Evolutionary conservation across 208 protist genomes (phyloP), one percentile per base, ranked within the genome.

Genomic region (Naegleria lovaniensis): DNA sequence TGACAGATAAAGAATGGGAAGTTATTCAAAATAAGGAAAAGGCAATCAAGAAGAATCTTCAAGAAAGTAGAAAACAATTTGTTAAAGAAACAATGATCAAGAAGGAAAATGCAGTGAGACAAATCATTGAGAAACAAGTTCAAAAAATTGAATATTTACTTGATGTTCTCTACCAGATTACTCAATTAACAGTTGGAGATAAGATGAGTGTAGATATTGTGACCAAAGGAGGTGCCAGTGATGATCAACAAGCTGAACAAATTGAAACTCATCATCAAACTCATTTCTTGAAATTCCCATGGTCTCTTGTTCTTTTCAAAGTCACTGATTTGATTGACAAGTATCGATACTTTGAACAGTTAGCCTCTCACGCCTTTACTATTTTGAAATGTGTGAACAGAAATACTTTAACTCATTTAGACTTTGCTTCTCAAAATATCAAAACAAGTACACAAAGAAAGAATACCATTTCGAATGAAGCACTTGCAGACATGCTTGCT

Each of bases 1-100:
- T 88, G 11, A 88, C 85, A 16, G n/a, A 58, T 39, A 39, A 51
- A 58, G 85, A 88, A 58, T 88, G 85, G 85, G 41, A 88, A 58
- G 41, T 15, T 58, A 38, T 88, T 58, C 25, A 40, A 39, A 88
- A 52, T 15, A 88, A 58, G n/a, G 85, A 88, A 58, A 88, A 88
- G 85, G 16, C 39, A 19, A 38, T 38, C 6, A 51, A 29, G 11
- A 58, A 58, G 43, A 88, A 33, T 58, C 36, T 88, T 16, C 85
- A 88, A 88, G 85, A 88, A 40, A 59, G 25, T 88, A 29, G 85
- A 33, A 88, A 88, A 58, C 19, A 39, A 58, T 38, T 88, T 15
- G 85, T 88, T 29, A 58, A 29, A 11, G 43, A 88, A 51, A n/a
- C n/a, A 33, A 58, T 88, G 39, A 22, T 88, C 5, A 58, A 88